Conservation (phyloP, 2,329 filamentous ascomycete genomes). For the Fragosphaeria purpurea region DNA sequence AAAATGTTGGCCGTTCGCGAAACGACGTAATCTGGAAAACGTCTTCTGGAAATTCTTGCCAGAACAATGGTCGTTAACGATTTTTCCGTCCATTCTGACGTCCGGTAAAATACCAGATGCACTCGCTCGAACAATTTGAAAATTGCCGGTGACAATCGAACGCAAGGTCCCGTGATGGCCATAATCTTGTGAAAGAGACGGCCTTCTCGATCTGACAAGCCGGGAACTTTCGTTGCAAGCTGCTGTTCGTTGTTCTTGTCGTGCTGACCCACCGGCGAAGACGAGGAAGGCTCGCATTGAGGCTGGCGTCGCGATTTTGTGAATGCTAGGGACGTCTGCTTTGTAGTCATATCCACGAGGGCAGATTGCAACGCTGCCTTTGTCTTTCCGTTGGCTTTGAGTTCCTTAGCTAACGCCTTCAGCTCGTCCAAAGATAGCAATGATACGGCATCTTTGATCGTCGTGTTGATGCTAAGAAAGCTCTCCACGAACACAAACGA, state of each 20-base stretch:
- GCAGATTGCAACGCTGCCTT: constrained; percentile 70
- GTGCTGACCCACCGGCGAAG: constrained; percentile 15
- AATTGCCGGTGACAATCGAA: constrained; percentile 62
- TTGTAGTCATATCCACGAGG: constrained; percentile 63
- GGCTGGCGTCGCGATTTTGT: too few relatives aligned
- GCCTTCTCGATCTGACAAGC: constrained; percentile 51
- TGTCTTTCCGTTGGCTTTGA: constrained; percentile 76
- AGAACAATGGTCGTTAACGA: constrained; percentile 91
- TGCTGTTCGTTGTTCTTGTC: constrained; percentile 49
- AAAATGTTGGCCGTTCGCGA: constrained; percentile 88
- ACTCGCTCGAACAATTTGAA: constrained; percentile 86
- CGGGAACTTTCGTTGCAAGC: constrained; percentile 19
- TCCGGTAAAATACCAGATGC: constrained; percentile 91
- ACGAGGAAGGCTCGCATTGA: too few relatives aligned
- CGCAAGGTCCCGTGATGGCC: constrained; percentile 67
- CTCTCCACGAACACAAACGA: constrained; percentile 71
- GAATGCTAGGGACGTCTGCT: constrained; percentile 55
- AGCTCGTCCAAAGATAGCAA: constrained; percentile 81
- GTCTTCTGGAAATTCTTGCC: constrained; percentile 75
- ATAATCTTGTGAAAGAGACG: constrained; percentile 39
- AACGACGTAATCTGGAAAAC: constrained; percentile 85
- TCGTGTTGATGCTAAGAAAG: constrained; percentile 62
- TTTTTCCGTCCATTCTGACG: constrained; percentile 95
- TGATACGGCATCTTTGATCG: constrained; percentile 72
- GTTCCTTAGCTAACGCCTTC: constrained; percentile 73